Conservation (phyloP, 306 rosid species). For the Corylus americana region DNA sequence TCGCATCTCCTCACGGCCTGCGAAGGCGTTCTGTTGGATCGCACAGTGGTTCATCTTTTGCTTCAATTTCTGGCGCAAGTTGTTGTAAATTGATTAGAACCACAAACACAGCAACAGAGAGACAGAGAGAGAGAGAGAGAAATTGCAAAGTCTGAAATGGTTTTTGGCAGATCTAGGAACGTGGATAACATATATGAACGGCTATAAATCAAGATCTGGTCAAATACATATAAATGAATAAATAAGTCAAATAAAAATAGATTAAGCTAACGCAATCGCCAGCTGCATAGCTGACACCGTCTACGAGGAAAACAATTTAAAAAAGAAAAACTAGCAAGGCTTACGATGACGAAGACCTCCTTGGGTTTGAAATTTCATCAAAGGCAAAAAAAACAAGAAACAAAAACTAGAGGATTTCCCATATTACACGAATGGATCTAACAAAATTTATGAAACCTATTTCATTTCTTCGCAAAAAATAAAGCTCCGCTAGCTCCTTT, state of each 20-base stretch:
- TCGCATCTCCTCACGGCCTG: constrained; percentile 59
- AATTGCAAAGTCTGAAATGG: constrained; percentile 1
- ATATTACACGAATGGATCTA: not conserved
- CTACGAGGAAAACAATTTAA: not conserved
- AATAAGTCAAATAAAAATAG: constrained; percentile 12
- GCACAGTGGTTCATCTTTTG: constrained; percentile 66
- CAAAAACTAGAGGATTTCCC: not conserved
- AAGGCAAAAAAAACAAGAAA: not conserved
- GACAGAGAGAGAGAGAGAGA: not conserved
- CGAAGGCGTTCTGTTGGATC: constrained; percentile 64
- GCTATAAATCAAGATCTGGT: constrained; percentile 44
- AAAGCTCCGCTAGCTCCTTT: not conserved
- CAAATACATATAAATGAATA: constrained; percentile 22
- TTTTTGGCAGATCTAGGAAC: constrained; percentile 24
- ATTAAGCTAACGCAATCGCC: constrained; percentile 16
- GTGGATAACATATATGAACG: constrained; percentile 23
- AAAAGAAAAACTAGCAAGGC: not conserved
- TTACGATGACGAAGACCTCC: not conserved
- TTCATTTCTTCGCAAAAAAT: not conserved
- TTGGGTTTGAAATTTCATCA: not conserved
- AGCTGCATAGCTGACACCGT: constrained; percentile 20
- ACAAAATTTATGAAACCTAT: not conserved
- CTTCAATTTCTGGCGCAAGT: constrained; percentile 1
- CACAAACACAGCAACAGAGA: not conserved
- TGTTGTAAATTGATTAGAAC: too few relatives aligned